These are phyloP conservation scores for Pseudomonodictys pantanalensis DNA, from an alignment of 495 filamentous ascomycete genomes.

Conservation along the genomic window DNA sequence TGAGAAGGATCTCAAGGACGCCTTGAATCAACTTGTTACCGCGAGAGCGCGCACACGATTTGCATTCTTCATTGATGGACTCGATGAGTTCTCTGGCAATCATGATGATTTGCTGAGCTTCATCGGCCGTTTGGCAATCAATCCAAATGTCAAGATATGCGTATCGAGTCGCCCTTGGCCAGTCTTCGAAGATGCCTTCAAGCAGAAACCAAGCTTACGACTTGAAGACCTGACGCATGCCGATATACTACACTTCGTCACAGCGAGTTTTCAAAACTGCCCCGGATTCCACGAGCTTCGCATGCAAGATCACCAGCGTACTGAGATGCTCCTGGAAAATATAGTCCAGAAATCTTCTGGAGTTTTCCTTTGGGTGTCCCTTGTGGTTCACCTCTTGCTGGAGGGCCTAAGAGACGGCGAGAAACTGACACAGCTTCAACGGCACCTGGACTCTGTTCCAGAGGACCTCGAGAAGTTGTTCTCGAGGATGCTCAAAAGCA, in stretches of 20 bases:
- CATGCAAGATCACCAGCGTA: neutral
- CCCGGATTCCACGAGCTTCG: neutral
- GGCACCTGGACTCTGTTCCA: neutral
- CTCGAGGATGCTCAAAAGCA: neutral
- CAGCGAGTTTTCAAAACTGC: neutral
- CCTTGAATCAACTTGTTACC: too few species aligned
- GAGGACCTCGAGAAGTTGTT: neutral
- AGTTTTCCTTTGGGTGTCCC: neutral
- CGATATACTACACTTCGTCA: neutral
- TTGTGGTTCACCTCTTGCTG: neutral
- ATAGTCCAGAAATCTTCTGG: neutral
- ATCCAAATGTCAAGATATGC: neutral
- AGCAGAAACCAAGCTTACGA: neutral
- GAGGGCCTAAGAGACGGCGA: neutral
- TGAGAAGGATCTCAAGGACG: too few species aligned
- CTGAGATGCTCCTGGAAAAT: neutral
- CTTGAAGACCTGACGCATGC: neutral
- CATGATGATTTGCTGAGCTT: too few species aligned
- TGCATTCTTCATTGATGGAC: too few species aligned
- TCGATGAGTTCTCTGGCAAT: too few species aligned
- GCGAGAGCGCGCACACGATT: too few species aligned
- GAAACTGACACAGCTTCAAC: neutral
- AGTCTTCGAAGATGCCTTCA: neutral
- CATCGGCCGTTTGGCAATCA: too few species aligned
- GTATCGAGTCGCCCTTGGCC: neutral